These are phyloP conservation scores for Porpolomopsis calyptriformis DNA, from an alignment of 768 basidiomycete species.

Conservation along the genomic window DNA sequence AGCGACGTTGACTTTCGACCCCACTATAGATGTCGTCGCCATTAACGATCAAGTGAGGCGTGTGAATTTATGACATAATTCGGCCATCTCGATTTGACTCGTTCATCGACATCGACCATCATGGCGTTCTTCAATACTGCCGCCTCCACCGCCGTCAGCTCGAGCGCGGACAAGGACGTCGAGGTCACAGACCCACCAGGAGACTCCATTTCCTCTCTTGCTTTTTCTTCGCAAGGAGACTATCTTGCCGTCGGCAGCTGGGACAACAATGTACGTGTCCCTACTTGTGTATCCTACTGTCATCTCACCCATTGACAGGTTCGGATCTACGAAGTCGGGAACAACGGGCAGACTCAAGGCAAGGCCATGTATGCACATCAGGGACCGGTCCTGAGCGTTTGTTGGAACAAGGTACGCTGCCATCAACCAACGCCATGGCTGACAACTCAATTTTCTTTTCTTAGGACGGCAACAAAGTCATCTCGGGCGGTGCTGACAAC, in stretches of 20 bases:
- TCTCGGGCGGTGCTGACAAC: slow-evolving; percentile 93
- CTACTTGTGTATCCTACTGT: background rate
- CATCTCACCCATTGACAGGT: slow-evolving; percentile 34
- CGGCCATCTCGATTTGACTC: too few species aligned
- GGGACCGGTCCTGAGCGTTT: slow-evolving; percentile 57
- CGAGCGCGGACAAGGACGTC: slow-evolving; percentile 34
- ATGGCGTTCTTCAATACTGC: slow-evolving; percentile 7
- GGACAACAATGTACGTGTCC: slow-evolving; percentile 53
- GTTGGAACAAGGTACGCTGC: slow-evolving; percentile 53
- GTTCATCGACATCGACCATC: too few species aligned
- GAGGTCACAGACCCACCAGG: slow-evolving; percentile 51
- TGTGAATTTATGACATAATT: background rate
- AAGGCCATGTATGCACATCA: slow-evolving; percentile 66
- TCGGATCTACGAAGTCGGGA: slow-evolving; percentile 60
- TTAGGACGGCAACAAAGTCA: slow-evolving; percentile 82
- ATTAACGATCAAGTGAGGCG: background rate
- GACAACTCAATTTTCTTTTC: background rate
- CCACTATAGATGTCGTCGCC: too few species aligned
- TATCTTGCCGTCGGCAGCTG: slow-evolving; percentile 67
- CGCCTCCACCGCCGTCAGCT: background rate
- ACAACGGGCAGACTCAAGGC: slow-evolving; percentile 46
- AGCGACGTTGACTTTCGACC: too few species aligned
- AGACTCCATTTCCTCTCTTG: slow-evolving; percentile 57
- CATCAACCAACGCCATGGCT: background rate
- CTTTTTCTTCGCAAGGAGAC: slow-evolving; percentile 58